Base-by-base conservation (phyloP, 2,329 filamentous ascomycete species). In the Clonostachys sp. region DNA sequence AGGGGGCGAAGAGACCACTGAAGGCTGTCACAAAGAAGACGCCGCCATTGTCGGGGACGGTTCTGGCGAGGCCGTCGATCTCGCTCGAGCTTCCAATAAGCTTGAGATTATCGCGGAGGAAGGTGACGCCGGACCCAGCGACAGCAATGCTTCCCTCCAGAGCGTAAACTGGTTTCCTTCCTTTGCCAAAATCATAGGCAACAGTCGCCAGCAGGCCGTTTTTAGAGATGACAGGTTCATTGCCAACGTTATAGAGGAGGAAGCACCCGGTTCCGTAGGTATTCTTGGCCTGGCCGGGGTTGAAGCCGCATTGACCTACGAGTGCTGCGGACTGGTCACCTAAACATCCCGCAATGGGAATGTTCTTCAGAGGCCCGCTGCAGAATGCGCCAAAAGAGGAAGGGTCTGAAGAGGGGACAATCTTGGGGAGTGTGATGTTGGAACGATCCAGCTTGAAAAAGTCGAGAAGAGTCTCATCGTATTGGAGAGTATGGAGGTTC, bases 201-300 rank as follows among this genome's bases (percentile, higher is more conserved):
- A 92, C 83, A 0, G 89, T 92, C 30, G 84, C 84, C 30, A 92
- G 70, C 13, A 94, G 74, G 4, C 89, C 89, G 60, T 91, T 86
- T 30, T 74, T 81, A 0, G 89, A 92, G 49, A 91, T 83, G 47
- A 91, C 87, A 5, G 88, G 88, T 67, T 89, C 86, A 20, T 83
- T 75, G 20, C 89, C 89, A 13, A 91, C 85, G 59, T 94, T 91
- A 69, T 91, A 91, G 7, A 92, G 79, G 54, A 92, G 68, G 72
- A 94, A 94, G 65, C 88, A 91, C 18, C 89, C 89, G 1, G 89
- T 92, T 39, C 89, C 89, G 61, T 92, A 92, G 1, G 89, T 92
- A 65, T 92, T 92, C 73, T 92, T 92, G 44, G 88, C 89, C 48
- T 79, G 75, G 47, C 89, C 89, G 9, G 87, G 84, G 3, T 75